Conservation (phyloP, 2,329 filamentous ascomycete genomes). For the Alternaria sp. region DNA sequence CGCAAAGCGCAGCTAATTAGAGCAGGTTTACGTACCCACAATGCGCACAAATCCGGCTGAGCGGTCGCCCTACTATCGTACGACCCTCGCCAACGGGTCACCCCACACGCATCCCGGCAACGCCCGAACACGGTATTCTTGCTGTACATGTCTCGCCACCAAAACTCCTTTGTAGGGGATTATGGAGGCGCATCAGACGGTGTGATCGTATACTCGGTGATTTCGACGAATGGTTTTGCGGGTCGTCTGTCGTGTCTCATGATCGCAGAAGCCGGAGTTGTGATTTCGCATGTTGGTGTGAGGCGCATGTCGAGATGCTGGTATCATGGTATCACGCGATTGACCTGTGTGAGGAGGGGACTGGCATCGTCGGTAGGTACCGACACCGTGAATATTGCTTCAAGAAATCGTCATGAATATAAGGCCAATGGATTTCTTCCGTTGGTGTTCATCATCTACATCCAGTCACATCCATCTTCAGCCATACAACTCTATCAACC, state of each 20-base stretch:
- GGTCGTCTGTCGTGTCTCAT: background rate
- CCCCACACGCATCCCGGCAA: conserved; percentile 7
- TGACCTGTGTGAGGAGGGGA: background rate
- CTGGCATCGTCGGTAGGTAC: background rate
- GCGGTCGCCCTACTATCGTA: conserved; percentile 8
- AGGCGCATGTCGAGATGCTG: background rate
- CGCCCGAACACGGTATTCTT: background rate
- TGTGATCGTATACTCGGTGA: background rate
- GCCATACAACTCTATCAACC: background rate
- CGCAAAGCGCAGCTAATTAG: background rate
- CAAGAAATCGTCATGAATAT: background rate
- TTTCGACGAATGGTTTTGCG: background rate
- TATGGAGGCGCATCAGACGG: background rate
- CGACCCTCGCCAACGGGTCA: conserved; percentile 4
- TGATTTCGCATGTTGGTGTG: background rate
- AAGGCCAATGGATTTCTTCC: background rate
- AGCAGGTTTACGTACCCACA: background rate
- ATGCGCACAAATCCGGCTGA: background rate
- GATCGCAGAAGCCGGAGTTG: background rate
- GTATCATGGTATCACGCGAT: background rate
- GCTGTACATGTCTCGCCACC: conserved; percentile 7
- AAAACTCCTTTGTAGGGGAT: background rate
- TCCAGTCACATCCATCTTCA: background rate
- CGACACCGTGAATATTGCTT: background rate
- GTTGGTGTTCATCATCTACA: background rate